Evolutionary conservation across 2,329 filamentous ascomycete species (phyloP).

Genomic region (Thielaviopsis populi): DNA sequence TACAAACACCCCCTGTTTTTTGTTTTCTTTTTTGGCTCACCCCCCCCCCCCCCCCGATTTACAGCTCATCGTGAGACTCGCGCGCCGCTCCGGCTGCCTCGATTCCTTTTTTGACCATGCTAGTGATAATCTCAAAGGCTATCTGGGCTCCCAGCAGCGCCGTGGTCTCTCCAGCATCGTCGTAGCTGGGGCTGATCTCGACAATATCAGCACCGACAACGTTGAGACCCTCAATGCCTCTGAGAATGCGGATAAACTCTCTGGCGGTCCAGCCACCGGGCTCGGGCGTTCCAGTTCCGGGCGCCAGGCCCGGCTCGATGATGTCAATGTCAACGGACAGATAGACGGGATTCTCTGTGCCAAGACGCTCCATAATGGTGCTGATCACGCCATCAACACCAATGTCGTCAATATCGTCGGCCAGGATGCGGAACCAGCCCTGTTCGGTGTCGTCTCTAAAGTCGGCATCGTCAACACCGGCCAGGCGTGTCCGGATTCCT

Average conservation of each 20-base stretch:
- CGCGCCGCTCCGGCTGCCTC: not conserved
- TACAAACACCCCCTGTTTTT: too few species aligned
- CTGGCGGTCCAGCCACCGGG: slow-evolving; percentile 83
- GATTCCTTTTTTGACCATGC: slow-evolving; percentile 42
- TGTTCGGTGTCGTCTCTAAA: slow-evolving; percentile 56
- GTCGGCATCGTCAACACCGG: slow-evolving; percentile 45
- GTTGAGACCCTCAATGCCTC: slow-evolving; percentile 70
- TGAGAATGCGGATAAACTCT: slow-evolving; percentile 69
- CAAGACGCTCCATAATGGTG: slow-evolving; percentile 55
- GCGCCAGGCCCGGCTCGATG: slow-evolving; percentile 51
- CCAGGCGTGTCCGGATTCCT: slow-evolving; percentile 62
- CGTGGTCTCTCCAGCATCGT: slow-evolving; percentile 61
- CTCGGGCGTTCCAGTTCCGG: slow-evolving; percentile 77
- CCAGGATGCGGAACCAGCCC: slow-evolving; percentile 61
- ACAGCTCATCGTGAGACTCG: slow-evolving; percentile 8
- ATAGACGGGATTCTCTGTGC: slow-evolving; percentile 64
- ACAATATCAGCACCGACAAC: slow-evolving; percentile 82
- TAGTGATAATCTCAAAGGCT: slow-evolving; percentile 69
- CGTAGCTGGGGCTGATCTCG: slow-evolving; percentile 72
- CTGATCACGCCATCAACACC: slow-evolving; percentile 56
- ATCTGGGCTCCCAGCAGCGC: slow-evolving; percentile 68
- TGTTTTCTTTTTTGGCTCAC: too few species aligned
- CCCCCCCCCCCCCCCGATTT: too few species aligned
- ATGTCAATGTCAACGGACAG: slow-evolving; percentile 72
- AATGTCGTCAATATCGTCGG: slow-evolving; percentile 76